Evolutionary conservation across 345 rosid genomes (phyloP).

Genomic region (Boechera divaricarpa): DNA sequence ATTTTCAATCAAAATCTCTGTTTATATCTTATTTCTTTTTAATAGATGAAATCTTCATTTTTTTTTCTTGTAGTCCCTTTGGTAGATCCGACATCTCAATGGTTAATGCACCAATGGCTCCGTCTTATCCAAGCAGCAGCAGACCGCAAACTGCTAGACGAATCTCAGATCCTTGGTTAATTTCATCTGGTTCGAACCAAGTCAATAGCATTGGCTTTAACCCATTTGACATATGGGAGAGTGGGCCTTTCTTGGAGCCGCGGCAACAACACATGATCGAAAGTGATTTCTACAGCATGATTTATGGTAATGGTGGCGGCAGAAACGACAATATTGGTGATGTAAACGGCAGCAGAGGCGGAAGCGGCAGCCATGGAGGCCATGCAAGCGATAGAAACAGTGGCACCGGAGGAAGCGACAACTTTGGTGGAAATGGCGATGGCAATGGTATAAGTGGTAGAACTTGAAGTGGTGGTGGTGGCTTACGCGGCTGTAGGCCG

Average conservation of each 20-base stretch:
- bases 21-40: no score
- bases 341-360: neutral
- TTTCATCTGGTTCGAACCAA: neutral
- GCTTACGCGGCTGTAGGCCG: no score
- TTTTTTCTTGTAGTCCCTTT: neutral
- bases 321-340: neutral
- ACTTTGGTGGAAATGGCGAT: neutral
- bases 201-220: neutral
- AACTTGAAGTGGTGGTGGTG: neutral
- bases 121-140: neutral
- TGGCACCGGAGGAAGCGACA: neutral
- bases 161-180: neutral
- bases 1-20: neutral
- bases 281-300: neutral
- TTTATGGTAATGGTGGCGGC: neutral
- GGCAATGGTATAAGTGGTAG: neutral
- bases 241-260: neutral
- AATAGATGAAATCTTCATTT: neutral
- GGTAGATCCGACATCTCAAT: neutral
- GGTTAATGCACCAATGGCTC: neutral
- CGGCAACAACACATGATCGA: neutral
- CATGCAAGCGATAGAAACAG: neutral
- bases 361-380: neutral
- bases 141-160: neutral
- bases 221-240: neutral